Conservation (phyloP, 495 filamentous ascomycete genomes). For the Podospora anserina region DNA sequence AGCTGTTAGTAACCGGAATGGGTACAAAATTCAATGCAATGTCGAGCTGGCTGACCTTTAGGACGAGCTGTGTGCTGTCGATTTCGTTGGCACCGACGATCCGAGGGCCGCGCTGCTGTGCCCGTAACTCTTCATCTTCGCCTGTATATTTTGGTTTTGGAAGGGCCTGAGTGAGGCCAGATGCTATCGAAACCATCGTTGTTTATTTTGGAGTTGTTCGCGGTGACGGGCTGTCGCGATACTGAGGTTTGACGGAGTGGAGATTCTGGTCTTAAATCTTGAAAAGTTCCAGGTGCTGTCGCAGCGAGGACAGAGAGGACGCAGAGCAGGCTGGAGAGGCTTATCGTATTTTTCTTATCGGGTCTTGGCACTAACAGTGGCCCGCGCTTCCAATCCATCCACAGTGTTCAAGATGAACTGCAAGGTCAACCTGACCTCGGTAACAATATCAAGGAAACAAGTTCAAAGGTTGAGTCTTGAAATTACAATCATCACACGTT, state of each 20-base stretch:
- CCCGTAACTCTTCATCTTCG: conserved; percentile 76
- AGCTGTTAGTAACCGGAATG: conserved; percentile 14
- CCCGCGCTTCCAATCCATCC: neutral
- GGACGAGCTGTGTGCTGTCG: conserved; percentile 81
- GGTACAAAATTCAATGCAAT: neutral
- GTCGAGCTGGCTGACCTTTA: conserved; percentile 58
- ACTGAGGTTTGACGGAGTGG: conserved; percentile 21
- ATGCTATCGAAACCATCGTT: conserved; percentile 65
- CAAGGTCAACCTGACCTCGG: neutral
- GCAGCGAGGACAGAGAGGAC: neutral
- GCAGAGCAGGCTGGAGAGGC: neutral
- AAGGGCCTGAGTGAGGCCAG: conserved; percentile 75
- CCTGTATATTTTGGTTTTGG: conserved; percentile 87
- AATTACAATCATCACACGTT: conserved; percentile 5
- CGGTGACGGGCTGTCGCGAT: neutral
- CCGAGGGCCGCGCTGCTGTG: conserved; percentile 71
- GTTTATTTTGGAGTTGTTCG: neutral
- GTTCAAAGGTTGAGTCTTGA: neutral
- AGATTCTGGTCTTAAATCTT: conserved; percentile 13
- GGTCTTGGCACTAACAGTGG: neutral
- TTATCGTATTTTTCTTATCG: conserved; percentile 18
- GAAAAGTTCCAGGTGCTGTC: conserved; percentile 25
- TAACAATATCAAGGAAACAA: neutral
- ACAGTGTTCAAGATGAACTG: conserved; percentile 7
- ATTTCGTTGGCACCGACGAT: conserved; percentile 73